Percentiles rank a stretch among this genome's conserved stretches.
These are phyloP conservation scores for Pythium biforme DNA, from an alignment of 352 stramenopile species.

Conservation along the genomic window DNA sequence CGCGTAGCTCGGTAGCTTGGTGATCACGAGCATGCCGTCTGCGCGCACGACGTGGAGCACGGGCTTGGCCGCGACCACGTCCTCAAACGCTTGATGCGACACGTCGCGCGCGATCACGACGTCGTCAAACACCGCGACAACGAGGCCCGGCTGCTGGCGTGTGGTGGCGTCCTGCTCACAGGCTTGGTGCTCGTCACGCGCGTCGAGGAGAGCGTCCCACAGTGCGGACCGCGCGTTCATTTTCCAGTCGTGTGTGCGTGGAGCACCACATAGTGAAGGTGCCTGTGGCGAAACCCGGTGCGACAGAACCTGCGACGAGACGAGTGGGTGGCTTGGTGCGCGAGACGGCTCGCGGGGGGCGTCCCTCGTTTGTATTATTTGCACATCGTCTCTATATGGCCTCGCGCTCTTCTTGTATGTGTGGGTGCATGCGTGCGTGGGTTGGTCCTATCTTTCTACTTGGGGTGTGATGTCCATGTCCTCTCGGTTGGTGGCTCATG, in stretches of 20 bases:
- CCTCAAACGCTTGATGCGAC: neutral
- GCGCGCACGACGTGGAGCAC: neutral
- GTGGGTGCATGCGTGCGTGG: neutral
- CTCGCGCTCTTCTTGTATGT: neutral
- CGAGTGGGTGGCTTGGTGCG: neutral
- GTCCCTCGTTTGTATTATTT: constrained; percentile 16
- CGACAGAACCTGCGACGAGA: too few species aligned
- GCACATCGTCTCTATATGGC: constrained; percentile 12
- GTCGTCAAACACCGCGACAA: neutral
- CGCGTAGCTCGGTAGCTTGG: neutral
- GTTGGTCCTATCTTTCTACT: constrained; percentile 2
- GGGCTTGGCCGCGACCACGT: neutral
- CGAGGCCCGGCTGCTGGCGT: neutral
- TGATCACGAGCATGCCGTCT: constrained; percentile 1
- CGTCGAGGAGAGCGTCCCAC: neutral
- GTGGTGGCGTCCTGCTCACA: neutral
- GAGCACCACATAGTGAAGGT: neutral
- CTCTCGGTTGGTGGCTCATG: constrained; percentile 3
- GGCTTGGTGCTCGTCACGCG: neutral
- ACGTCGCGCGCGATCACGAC: neutral
- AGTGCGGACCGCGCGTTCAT: neutral
- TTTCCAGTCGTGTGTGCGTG: too few species aligned
- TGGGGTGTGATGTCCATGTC: neutral
- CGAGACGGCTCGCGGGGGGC: neutral
- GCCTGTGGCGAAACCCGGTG: too few species aligned